A percentile compares a stretch with the other conserved stretches of the same genome.
Evolutionary conservation across 805 yeast genomes (phyloP).

Genomic region (Schizosaccharomyces octosporus): DNA sequence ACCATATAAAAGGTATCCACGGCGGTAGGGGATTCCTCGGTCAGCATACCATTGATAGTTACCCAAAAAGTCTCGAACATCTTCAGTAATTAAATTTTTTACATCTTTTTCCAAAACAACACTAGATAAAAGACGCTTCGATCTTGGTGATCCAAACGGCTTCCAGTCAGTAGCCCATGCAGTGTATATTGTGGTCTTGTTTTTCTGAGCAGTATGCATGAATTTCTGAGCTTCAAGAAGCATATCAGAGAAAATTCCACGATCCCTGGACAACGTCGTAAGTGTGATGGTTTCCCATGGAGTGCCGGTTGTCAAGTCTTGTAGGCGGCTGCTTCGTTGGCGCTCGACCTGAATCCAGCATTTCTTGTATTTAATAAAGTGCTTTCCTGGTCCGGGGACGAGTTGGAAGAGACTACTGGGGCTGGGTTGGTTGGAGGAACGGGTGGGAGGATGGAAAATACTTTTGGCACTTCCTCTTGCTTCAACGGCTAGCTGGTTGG

Average conservation of each 20-base stretch:
- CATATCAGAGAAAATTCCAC: slow-evolving; percentile 40
- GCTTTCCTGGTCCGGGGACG: slow-evolving; percentile 95
- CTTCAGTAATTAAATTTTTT: slow-evolving; percentile 36
- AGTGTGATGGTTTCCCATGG: slow-evolving; percentile 92
- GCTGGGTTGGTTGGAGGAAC: slow-evolving; percentile 47
- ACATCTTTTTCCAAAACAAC: slow-evolving; percentile 65
- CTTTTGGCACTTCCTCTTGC: slow-evolving; percentile 18
- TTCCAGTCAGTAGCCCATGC: slow-evolving; percentile 98
- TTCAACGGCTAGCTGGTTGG: slow-evolving; percentile 67
- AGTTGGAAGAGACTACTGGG: slow-evolving; percentile 66
- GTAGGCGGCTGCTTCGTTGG: slow-evolving; percentile 68
- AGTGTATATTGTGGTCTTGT: slow-evolving; percentile 69
- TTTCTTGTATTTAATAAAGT: slow-evolving; percentile 58
- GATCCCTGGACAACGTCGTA: slow-evolving; percentile 69
- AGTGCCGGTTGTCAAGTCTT: slow-evolving; percentile 72
- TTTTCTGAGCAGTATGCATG: slow-evolving; percentile 36
- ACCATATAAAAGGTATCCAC: slow-evolving; percentile 83
- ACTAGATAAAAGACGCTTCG: slow-evolving; percentile 59
- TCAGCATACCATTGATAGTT: slow-evolving; percentile 82
- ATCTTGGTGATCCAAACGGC: slow-evolving; percentile 87
- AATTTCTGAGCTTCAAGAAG: slow-evolving; percentile 65
- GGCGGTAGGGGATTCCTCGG: slow-evolving; percentile 89
- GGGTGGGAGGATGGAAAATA: not conserved
- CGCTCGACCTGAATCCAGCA: slow-evolving; percentile 74
- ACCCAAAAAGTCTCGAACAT: slow-evolving; percentile 53